phyloP scores from a whole-genome alignment of 306 rosid species.

The Psophocarpus tetragonolobus region DNA sequence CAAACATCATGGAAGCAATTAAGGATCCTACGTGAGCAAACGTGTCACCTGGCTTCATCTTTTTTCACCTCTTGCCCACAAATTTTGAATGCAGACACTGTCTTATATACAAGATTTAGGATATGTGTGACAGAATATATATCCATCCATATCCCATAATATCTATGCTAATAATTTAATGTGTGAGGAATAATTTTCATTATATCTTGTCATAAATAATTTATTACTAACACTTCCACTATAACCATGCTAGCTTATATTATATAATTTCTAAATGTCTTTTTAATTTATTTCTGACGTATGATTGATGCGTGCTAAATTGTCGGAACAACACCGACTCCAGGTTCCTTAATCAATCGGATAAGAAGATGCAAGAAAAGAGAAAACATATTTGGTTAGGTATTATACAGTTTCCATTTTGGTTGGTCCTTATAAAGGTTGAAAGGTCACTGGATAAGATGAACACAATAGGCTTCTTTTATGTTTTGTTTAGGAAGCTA shows the following conservation, averaged over 20 bases:
- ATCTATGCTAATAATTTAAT: not conserved
- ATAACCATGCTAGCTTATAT: not conserved
- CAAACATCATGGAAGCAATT: conserved; percentile 60
- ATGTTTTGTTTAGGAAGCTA: not conserved
- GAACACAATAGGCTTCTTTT: not conserved
- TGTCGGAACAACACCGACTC: conserved; percentile 10
- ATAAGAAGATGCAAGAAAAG: not conserved
- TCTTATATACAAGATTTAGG: conserved; percentile 8
- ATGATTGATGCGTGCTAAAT: not conserved
- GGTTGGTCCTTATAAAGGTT: conserved; percentile 12
- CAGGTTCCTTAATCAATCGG: not conserved
- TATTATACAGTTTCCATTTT: conserved; percentile 5
- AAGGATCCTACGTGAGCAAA: conserved; percentile 62
- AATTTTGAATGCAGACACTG: not conserved
- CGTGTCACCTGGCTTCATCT: conserved; percentile 42
- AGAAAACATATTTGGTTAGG: conserved; percentile 7
- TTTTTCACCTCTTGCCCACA: not conserved
- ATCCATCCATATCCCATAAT: not conserved
- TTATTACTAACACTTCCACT: not conserved
- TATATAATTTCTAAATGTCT: not conserved
- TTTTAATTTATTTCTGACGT: not conserved
- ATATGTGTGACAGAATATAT: not conserved
- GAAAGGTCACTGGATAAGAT: conserved; percentile 19
- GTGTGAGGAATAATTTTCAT: not conserved
- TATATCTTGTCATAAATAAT: not conserved